Base-by-base conservation (phyloP, 768 basidiomycete genomes). In the Mrakia hoshinonis region DNA sequence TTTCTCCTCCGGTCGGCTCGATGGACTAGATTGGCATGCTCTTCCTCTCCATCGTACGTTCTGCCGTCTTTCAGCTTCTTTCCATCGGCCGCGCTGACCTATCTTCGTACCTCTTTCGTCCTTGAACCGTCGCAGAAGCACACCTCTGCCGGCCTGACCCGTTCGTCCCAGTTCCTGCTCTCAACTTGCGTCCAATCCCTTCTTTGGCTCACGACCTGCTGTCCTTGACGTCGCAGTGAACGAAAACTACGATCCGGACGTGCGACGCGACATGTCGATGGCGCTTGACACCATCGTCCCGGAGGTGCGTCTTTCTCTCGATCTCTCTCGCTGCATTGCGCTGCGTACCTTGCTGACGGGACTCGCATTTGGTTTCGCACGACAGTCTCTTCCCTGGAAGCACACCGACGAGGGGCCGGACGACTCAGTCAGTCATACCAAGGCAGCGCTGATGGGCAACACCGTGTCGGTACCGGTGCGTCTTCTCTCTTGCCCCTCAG, bases 351-450 rank as follows among this genome's bases (percentile, higher is more conserved):
- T n/a, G n/a, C n/a, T n/a, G n/a, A n/a, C n/a, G n/a, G n/a, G n/a
- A n/a, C n/a, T n/a, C n/a, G n/a, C n/a, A n/a, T n/a, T n/a, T n/a
- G n/a, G n/a, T n/a, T n/a, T n/a, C n/a, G n/a, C n/a, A 43, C 43
- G 43, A 7, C 43, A 43, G 43, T 83, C 78, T 18, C 81, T 94
- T 18, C 80, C 85, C 65, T 95, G 92, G 92, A 81, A 82, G 48
- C 93, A 96, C 79, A 90, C 87, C 0, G 91, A 92, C 77, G 93
- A 97, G 82, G 92, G 92, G 26, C 89, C 87, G 58, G 92, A 95
- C 31, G 64, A 66, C 29, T 47, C 43, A 6, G 64, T 67, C 47
- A 93, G 91, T 3, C 94, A 96, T 78, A 91, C 91, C 29, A 96
- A 97, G 78, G 85, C 91, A 3, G 86, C 91, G 4, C 83, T 97